Evolutionary conservation across 1,284 basidiomycete species (phyloP).

Genomic region (Irpex sp.): DNA sequence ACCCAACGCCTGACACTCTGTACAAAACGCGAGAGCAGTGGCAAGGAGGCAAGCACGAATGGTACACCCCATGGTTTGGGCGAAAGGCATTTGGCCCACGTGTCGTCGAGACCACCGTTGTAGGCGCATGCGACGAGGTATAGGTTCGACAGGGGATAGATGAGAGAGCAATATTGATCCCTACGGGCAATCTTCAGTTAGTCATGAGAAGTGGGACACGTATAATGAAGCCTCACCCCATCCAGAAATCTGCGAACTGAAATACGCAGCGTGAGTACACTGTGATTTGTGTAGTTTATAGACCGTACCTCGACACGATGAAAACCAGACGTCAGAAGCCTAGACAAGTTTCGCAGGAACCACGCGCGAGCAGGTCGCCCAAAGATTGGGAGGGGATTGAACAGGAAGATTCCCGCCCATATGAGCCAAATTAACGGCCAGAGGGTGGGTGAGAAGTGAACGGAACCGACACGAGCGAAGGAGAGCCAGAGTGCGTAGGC

Average conservation of each 20-base stretch:
- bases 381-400: slow-evolving; percentile 77
- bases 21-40: slow-evolving; percentile 71
- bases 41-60: slow-evolving; percentile 54
- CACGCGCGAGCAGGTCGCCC: slow-evolving; percentile 73
- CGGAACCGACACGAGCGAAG: slow-evolving; percentile 59
- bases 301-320: slow-evolving; percentile 70
- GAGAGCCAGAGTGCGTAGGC: slow-evolving; percentile 85
- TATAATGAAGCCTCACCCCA: slow-evolving; percentile 50
- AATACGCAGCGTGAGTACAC: neutral
- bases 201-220: neutral
- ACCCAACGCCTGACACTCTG: slow-evolving; percentile 87
- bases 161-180: slow-evolving; percentile 80
- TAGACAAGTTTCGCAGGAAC: slow-evolving; percentile 64
- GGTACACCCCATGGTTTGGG: slow-evolving; percentile 56
- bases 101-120: slow-evolving; percentile 45
- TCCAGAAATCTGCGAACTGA: slow-evolving; percentile 80
- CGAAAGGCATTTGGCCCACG: slow-evolving; percentile 40
- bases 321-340: slow-evolving; percentile 68
- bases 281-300: neutral
- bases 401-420: slow-evolving; percentile 55
- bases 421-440: slow-evolving; percentile 90
- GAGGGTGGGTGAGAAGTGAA: slow-evolving; percentile 43
- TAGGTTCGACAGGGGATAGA: slow-evolving; percentile 71
- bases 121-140: slow-evolving; percentile 78
- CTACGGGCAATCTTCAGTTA: slow-evolving; percentile 38